phyloP scores from a whole-genome alignment of 805 yeast genomes.

The Saccharomycodes ludwigii region DNA sequence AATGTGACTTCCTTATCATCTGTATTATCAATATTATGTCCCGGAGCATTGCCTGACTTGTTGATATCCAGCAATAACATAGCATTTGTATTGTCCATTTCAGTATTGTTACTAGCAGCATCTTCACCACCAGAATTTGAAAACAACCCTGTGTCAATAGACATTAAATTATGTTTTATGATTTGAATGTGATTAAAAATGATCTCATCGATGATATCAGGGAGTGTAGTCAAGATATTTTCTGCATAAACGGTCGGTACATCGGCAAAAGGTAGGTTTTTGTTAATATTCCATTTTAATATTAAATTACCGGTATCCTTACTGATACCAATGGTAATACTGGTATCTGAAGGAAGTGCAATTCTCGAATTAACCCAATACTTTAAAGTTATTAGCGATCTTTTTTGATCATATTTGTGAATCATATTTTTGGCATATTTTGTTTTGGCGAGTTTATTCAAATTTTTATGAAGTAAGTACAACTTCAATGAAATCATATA shows the following conservation, averaged over 20 bases:
- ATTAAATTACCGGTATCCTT: slow-evolving; percentile 14
- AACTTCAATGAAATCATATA: slow-evolving; percentile 22
- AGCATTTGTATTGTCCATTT: neutral
- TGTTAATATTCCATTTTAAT: slow-evolving; percentile 20
- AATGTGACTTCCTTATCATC: slow-evolving; percentile 12
- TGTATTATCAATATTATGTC: neutral
- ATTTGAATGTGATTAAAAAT: slow-evolving; percentile 24
- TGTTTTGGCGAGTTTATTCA: slow-evolving; percentile 14
- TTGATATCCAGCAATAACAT: neutral
- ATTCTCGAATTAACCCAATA: slow-evolving; percentile 19
- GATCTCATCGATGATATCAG: slow-evolving; percentile 21
- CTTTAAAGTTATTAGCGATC: slow-evolving; percentile 18
- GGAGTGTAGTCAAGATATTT: slow-evolving; percentile 17
- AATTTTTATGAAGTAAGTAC: slow-evolving; percentile 21
- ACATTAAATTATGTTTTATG: slow-evolving; percentile 18
- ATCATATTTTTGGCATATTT: slow-evolving; percentile 15
- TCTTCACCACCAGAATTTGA: slow-evolving; percentile 22
- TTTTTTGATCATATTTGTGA: slow-evolving; percentile 23
- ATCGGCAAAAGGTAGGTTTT: slow-evolving; percentile 7
- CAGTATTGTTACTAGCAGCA: slow-evolving; percentile 8
- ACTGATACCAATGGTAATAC: slow-evolving; percentile 20
- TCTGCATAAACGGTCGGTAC: slow-evolving; percentile 14
- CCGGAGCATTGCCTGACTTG: neutral
- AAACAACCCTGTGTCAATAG: slow-evolving; percentile 13
- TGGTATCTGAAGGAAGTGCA: slow-evolving; percentile 10